phyloP scores from a whole-genome alignment of 768 basidiomycete species.

The Russula earlei region DNA sequence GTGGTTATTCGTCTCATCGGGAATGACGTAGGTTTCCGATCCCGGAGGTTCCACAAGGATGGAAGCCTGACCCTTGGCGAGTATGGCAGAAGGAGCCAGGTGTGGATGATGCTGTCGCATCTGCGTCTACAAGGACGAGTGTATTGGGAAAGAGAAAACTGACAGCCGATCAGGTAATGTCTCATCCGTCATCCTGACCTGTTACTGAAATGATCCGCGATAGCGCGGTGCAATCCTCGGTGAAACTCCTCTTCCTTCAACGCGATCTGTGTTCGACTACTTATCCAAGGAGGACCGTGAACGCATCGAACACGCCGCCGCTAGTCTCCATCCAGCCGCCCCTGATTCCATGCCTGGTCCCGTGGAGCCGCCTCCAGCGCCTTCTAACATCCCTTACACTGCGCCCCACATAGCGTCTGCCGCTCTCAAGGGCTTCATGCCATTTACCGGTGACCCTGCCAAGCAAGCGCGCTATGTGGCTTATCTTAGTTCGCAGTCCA shows the following conservation, averaged over 20 bases:
- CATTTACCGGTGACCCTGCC: constrained; percentile 62
- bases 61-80: constrained; percentile 76
- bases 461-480: constrained; percentile 82
- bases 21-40: constrained; percentile 58
- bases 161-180: constrained; percentile 12
- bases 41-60: constrained; percentile 72
- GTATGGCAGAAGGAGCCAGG: constrained; percentile 51
- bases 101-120: constrained; percentile 28
- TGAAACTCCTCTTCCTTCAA: constrained; percentile 61
- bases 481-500: constrained; percentile 70
- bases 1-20: constrained; percentile 19
- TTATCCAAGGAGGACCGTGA: constrained; percentile 89
- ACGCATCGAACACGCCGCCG: constrained; percentile 56
- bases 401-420: constrained; percentile 77
- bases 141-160: constrained; percentile 30
- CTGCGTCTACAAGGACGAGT: constrained; percentile 45
- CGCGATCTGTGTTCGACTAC: constrained; percentile 88
- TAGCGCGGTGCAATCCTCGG: constrained; percentile 81
- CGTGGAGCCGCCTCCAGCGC: constrained; percentile 21
- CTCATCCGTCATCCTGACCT: no score
- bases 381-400: constrained; percentile 33
- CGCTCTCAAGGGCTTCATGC: constrained; percentile 83
- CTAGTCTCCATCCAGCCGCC: constrained; percentile 22
- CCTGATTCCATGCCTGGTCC: constrained; percentile 24
- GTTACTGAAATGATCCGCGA: not conserved